These are phyloP conservation scores for Whalleya microplaca DNA, from an alignment of 2,329 filamentous ascomycete genomes.

Conservation along the genomic window DNA sequence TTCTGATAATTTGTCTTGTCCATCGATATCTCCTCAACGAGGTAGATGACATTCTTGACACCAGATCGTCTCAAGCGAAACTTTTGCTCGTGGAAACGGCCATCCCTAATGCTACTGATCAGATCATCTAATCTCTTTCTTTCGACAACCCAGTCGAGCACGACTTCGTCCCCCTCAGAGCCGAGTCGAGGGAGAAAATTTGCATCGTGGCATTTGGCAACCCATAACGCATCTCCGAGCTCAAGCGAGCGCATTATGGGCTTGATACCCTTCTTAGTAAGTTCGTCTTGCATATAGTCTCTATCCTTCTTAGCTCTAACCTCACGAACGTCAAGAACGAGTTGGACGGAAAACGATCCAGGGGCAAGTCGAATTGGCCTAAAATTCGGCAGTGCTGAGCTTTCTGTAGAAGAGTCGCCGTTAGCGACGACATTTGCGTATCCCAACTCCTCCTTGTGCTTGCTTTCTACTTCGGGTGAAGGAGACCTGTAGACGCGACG, in stretches of 20 bases:
- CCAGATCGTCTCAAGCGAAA: constrained; percentile 75
- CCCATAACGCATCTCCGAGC: constrained; percentile 78
- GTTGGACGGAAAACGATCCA: constrained; percentile 70
- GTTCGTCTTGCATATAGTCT: constrained; percentile 75
- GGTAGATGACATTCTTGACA: constrained; percentile 76
- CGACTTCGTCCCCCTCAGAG: constrained; percentile 68
- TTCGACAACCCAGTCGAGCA: constrained; percentile 81
- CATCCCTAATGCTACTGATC: constrained; percentile 79
- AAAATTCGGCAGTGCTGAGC: constrained; percentile 49
- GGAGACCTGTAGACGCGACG: constrained; percentile 17
- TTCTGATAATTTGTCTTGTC: constrained; percentile 55
- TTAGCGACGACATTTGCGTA: constrained; percentile 48
- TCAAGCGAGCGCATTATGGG: constrained; percentile 71
- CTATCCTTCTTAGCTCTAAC: constrained; percentile 72
- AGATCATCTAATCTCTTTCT: constrained; percentile 81
- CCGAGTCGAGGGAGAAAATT: constrained; percentile 59
- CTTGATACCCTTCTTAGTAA: constrained; percentile 66
- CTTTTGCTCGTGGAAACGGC: constrained; percentile 83
- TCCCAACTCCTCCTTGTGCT: constrained; percentile 18
- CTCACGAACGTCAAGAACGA: constrained; percentile 77
- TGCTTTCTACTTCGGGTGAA: constrained; percentile 28
- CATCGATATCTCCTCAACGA: constrained; percentile 74
- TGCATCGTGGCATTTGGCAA: constrained; percentile 71
- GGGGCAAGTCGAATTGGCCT: constrained; percentile 65
- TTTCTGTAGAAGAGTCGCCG: constrained; percentile 33